Evolutionary conservation across 1,284 basidiomycete genomes (phyloP).

Genomic region (Ustilago trichophora): DNA sequence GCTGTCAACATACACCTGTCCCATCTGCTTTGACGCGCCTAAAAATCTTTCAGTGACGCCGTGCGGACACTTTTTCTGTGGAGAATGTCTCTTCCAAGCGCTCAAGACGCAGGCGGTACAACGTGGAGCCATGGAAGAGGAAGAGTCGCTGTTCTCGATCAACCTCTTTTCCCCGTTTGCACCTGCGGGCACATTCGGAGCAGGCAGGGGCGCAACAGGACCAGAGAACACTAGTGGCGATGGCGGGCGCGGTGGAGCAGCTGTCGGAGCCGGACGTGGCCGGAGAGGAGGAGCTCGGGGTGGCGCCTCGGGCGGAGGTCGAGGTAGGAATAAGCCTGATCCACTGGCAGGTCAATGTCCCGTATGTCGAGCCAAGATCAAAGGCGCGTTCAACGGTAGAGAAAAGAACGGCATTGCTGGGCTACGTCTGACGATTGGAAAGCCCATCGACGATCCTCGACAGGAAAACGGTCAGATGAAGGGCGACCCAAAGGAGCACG

Average conservation of each 20-base stretch:
- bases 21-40: constrained; percentile 60
- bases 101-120: constrained; percentile 50
- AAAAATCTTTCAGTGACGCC: constrained; percentile 46
- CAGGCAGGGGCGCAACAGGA: not conserved
- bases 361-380: constrained; percentile 55
- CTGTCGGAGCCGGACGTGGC: constrained; percentile 9
- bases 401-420: constrained; percentile 43
- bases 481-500: not conserved
- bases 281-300: constrained; percentile 10
- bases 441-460: constrained; percentile 44
- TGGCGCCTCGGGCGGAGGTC: not conserved
- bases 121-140: constrained; percentile 39
- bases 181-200: constrained; percentile 7
- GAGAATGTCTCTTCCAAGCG: constrained; percentile 56
- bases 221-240: not conserved
- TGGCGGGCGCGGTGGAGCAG: constrained; percentile 12
- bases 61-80: constrained; percentile 63
- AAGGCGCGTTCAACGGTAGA: constrained; percentile 52
- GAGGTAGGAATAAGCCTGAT: constrained; percentile 23
- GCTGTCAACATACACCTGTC: constrained; percentile 54
- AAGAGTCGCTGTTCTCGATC: constrained; percentile 11
- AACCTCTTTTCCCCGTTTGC: constrained; percentile 41
- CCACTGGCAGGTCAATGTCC: constrained; percentile 56
- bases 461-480: constrained; percentile 33
- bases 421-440: constrained; percentile 50